Evolutionary conservation across 2,329 filamentous ascomycete genomes (phyloP).

Genomic region (Grosmannia penicillata): DNA sequence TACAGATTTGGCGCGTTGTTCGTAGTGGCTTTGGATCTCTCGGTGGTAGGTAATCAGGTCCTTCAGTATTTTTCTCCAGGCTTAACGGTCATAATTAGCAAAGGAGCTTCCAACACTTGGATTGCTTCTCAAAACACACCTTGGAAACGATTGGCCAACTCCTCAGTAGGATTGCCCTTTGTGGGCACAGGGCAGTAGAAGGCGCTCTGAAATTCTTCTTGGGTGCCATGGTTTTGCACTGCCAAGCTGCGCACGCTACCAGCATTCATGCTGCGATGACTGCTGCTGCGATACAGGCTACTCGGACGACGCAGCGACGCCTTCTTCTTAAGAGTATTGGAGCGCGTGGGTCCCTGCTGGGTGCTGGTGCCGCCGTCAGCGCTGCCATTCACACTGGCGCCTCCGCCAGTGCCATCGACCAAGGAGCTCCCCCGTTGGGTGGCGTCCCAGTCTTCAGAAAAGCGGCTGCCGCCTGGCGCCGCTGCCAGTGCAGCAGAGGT

Average conservation of each 20-base stretch:
- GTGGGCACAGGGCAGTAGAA: constrained; percentile 87
- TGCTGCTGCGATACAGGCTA: constrained; percentile 67
- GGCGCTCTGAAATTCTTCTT: constrained; percentile 62
- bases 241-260: constrained; percentile 75
- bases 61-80: constrained; percentile 90
- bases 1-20: constrained; percentile 67
- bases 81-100: constrained; percentile 26
- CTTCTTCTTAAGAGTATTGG: constrained; percentile 81
- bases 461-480: constrained; percentile 27
- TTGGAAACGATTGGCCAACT: constrained; percentile 78
- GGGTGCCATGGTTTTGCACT: constrained; percentile 52
- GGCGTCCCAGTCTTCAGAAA: constrained; percentile 59
- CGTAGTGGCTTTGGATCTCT: constrained; percentile 81
- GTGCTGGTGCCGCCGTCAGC: constrained; percentile 21
- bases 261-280: constrained; percentile 66
- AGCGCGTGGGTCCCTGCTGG: constrained; percentile 27
- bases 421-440: constrained; percentile 52
- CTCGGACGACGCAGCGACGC: constrained; percentile 56
- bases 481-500: constrained; percentile 11
- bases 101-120: too few relatives aligned
- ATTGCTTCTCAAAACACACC: constrained; percentile 40
- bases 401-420: constrained; percentile 29
- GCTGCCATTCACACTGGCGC: constrained; percentile 25
- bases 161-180: constrained; percentile 72
- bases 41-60: constrained; percentile 88